Evolutionary conservation across 1,139 yeast species (phyloP).

Genomic region (Nakaseomyces kungkrabaensis): DNA sequence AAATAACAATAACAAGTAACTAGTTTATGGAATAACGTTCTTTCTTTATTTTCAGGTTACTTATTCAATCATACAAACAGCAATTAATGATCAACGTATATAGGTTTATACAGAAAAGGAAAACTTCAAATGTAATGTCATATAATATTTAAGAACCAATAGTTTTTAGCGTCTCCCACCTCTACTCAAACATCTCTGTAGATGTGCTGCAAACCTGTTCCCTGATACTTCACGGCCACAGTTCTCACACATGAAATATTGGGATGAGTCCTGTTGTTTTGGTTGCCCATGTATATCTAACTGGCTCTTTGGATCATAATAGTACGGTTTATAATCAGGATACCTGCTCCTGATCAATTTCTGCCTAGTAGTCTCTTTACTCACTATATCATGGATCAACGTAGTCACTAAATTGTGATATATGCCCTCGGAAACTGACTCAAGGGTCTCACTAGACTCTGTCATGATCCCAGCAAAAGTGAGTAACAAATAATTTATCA

Average conservation of each 20-base stretch:
- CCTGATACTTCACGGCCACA: conserved; percentile 87
- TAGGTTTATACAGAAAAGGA: too few relatives aligned
- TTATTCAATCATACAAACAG: too few relatives aligned
- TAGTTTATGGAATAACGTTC: too few relatives aligned
- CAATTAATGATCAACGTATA: too few relatives aligned
- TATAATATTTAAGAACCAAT: too few relatives aligned
- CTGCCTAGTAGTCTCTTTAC: conserved; percentile 20
- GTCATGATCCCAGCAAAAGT: conserved; percentile 7
- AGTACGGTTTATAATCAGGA: conserved; percentile 19
- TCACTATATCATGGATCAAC: conserved; percentile 27
- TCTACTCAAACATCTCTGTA: conserved; percentile 76
- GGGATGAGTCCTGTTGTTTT: conserved; percentile 27
- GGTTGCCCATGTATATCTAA: conserved; percentile 25
- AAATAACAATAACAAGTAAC: background rate
- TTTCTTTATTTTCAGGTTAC: too few relatives aligned
- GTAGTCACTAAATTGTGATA: conserved; percentile 22
- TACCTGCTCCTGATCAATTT: conserved; percentile 20
- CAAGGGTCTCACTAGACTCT: conserved; percentile 14
- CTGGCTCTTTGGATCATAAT: conserved; percentile 19
- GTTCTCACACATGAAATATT: conserved; percentile 66
- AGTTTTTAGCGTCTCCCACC: conserved; percentile 33
- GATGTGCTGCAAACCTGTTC: conserved; percentile 83
- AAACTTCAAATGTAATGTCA: too few relatives aligned
- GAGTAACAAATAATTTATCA: too few relatives aligned
- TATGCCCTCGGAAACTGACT: conserved; percentile 19